Conservation (phyloP, 495 filamentous ascomycete genomes). For the Penicillium soppii region DNA sequence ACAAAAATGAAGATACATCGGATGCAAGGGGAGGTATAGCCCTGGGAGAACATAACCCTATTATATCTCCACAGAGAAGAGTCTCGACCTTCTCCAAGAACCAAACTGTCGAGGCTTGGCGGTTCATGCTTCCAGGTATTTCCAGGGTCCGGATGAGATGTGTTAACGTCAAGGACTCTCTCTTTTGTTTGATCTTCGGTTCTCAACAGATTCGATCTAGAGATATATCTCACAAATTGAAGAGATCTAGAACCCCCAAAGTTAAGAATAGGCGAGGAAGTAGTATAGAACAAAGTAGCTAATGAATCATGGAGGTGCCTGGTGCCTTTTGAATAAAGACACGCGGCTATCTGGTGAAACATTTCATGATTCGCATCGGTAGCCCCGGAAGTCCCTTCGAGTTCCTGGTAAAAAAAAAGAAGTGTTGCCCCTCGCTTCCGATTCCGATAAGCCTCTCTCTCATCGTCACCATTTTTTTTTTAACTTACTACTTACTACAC, state of each 20-base stretch:
- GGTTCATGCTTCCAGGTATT: not conserved
- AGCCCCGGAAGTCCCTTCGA: slow-evolving; percentile 21
- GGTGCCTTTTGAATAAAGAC: slow-evolving; percentile 23
- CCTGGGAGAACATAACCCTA: slow-evolving; percentile 3
- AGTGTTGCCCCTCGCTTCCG: slow-evolving; percentile 29
- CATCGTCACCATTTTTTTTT: slow-evolving; percentile 28
- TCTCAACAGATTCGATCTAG: not conserved
- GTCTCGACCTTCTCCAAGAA: slow-evolving; percentile 16
- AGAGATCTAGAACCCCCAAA: too few species aligned
- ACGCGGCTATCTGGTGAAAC: slow-evolving; percentile 28
- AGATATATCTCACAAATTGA: not conserved
- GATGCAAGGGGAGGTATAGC: slow-evolving; percentile 20
- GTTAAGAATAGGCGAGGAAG: too few species aligned
- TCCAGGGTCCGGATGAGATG: slow-evolving; percentile 11
- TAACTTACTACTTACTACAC: too few species aligned
- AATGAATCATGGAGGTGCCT: slow-evolving; percentile 19
- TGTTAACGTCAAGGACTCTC: slow-evolving; percentile 29
- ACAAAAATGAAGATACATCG: slow-evolving; percentile 22
- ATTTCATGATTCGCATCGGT: slow-evolving; percentile 29
- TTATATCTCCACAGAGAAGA: slow-evolving; percentile 1
- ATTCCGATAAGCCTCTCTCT: slow-evolving; percentile 30
- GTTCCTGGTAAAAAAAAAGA: too few species aligned
- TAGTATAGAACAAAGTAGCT: too few species aligned
- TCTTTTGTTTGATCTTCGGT: not conserved
- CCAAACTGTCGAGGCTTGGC: slow-evolving; percentile 12